A percentile compares a stretch with the other conserved stretches of the same genome.
Conservation (phyloP, 164 flowering plant genomes). For the Kalanchoe fedtschenkoi region DNA sequence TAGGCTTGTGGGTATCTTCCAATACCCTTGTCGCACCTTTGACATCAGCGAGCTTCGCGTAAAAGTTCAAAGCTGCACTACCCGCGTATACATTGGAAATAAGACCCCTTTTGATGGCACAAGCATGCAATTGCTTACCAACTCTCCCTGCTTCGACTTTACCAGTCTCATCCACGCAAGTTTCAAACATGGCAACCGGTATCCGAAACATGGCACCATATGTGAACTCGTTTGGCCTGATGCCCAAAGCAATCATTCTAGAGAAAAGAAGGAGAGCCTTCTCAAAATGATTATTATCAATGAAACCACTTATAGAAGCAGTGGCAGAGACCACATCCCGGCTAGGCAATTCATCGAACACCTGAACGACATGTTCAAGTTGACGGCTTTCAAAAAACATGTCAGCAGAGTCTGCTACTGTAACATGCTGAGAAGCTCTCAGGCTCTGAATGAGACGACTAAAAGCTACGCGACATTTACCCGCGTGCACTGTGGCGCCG, state of each 20-base stretch:
- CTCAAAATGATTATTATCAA: conserved; percentile 21
- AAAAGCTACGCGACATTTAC: too few species aligned
- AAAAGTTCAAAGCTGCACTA: conserved; percentile 50
- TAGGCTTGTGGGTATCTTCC: conserved; percentile 43
- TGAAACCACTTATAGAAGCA: conserved; percentile 32
- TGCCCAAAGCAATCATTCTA: conserved; percentile 29
- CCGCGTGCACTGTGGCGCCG: too few species aligned
- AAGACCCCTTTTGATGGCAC: conserved; percentile 44
- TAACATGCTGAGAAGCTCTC: not conserved
- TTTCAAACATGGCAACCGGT: conserved; percentile 15
- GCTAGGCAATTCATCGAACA: conserved; percentile 48
- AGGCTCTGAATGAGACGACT: not conserved
- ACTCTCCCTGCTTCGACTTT: conserved; percentile 13
- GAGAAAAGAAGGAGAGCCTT: conserved; percentile 45
- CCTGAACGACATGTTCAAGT: not conserved
- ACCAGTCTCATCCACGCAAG: not conserved
- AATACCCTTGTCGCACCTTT: conserved; percentile 50
- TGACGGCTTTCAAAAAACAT: not conserved
- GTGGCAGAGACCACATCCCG: conserved; percentile 49
- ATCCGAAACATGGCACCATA: conserved; percentile 52
- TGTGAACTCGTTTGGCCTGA: conserved; percentile 62
- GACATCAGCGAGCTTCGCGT: conserved; percentile 37
- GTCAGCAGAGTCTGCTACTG: not conserved
- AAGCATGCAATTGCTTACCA: conserved; percentile 56
- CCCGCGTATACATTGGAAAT: conserved; percentile 53